Conservation (phyloP, 2,329 filamentous ascomycete species). For the Apiospora arundinis region DNA sequence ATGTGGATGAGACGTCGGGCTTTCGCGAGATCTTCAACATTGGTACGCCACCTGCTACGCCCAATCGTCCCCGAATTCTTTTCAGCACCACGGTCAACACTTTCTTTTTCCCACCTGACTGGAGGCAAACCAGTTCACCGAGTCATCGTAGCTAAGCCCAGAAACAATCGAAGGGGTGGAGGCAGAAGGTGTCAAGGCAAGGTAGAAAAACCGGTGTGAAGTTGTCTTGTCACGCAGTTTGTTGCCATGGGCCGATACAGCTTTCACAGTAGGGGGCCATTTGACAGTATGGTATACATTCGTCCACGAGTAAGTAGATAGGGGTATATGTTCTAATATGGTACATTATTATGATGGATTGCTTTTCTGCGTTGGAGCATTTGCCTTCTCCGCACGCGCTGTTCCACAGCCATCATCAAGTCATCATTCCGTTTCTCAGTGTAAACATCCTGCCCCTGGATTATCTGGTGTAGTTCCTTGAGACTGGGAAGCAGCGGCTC, state of each 20-base stretch:
- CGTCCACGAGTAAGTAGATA: not conserved
- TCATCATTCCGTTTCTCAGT: not conserved
- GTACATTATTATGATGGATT: constrained; percentile 1
- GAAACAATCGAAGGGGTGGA: not conserved
- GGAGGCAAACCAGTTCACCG: not conserved
- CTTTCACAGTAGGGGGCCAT: not conserved
- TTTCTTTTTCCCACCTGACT: not conserved
- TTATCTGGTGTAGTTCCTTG: constrained; percentile 33
- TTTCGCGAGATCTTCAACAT: not conserved
- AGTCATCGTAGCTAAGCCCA: not conserved
- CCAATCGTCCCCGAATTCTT: not conserved
- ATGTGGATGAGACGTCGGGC: not conserved
- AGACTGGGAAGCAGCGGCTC: constrained; percentile 38
- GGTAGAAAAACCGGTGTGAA: not conserved
- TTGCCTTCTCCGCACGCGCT: not conserved
- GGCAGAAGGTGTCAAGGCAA: not conserved
- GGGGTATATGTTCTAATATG: constrained; percentile 16
- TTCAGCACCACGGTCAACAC: not conserved
- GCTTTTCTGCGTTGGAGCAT: not conserved
- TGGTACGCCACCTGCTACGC: not conserved
- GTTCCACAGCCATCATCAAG: not conserved
- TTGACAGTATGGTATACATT: not conserved
- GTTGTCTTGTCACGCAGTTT: too few species aligned
- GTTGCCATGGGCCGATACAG: not conserved
- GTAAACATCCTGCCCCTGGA: not conserved